These are phyloP conservation scores for Patellaria atrata DNA, from an alignment of 495 filamentous ascomycete genomes.

Conservation along the genomic window DNA sequence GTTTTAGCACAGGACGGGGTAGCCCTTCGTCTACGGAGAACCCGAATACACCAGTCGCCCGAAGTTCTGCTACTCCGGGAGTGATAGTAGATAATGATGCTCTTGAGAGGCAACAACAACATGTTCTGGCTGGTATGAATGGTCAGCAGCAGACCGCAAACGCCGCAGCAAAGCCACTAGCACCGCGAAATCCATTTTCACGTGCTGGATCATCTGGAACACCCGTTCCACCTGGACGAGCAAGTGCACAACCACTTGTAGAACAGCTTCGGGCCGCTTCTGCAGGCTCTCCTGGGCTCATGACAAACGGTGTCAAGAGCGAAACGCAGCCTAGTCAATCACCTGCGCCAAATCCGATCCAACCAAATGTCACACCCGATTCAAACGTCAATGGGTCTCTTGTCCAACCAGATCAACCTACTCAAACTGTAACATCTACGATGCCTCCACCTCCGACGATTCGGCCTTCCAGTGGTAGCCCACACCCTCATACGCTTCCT, in stretches of 20 bases:
- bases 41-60: slow-evolving; percentile 19
- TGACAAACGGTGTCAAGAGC: slow-evolving; percentile 19
- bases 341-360: slow-evolving; percentile 17
- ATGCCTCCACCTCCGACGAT: slow-evolving; percentile 14
- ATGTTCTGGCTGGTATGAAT: slow-evolving; percentile 33
- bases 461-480: slow-evolving; percentile 17
- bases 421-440: too few species aligned
- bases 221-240: slow-evolving; percentile 5
- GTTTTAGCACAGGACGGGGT: slow-evolving; percentile 29
- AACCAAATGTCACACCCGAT: slow-evolving; percentile 14
- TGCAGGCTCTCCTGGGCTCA: slow-evolving; percentile 18
- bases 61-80: slow-evolving; percentile 26
- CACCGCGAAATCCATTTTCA: slow-evolving; percentile 18
- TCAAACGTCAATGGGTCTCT: too few species aligned
- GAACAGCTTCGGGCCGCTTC: too few species aligned
- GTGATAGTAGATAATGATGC: slow-evolving; percentile 38
- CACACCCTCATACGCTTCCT: slow-evolving; percentile 13
- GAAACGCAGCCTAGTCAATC: slow-evolving; percentile 22
- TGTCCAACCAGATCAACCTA: too few species aligned
- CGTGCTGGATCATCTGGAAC: slow-evolving; percentile 12
- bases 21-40: slow-evolving; percentile 30
- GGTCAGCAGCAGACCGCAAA: slow-evolving; percentile 24
- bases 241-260: slow-evolving; percentile 5
- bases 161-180: slow-evolving; percentile 11
- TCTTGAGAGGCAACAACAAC: slow-evolving; percentile 33